phyloP scores from a whole-genome alignment of 306 rosid species.

The Lathyrus sativus region DNA sequence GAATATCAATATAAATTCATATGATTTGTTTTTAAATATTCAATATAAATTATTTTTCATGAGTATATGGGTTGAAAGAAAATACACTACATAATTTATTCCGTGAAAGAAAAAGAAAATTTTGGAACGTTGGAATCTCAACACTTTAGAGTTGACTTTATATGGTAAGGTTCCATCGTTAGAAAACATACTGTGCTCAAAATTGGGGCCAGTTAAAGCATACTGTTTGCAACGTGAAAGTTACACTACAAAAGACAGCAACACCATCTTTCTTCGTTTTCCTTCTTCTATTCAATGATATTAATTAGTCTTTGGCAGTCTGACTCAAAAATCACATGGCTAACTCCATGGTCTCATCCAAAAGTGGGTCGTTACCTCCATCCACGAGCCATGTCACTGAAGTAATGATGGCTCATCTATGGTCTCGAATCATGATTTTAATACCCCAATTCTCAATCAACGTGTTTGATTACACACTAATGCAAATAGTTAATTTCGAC shows the following conservation, averaged over 20 bases:
- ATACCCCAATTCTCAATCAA: too few relatives aligned
- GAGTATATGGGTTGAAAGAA: background rate
- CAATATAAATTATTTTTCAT: background rate
- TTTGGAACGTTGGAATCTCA: constrained; percentile 37
- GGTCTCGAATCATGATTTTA: too few relatives aligned
- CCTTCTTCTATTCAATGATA: too few relatives aligned
- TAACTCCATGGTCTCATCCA: too few relatives aligned
- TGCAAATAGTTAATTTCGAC: too few relatives aligned
- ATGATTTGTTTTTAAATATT: background rate
- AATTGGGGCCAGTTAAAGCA: background rate
- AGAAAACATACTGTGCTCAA: constrained; percentile 13
- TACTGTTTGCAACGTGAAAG: background rate
- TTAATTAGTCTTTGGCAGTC: too few relatives aligned
- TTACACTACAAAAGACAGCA: background rate
- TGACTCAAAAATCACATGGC: too few relatives aligned
- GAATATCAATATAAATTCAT: background rate
- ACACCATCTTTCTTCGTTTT: too few relatives aligned
- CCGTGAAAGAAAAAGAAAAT: background rate
- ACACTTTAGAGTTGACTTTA: constrained; percentile 31
- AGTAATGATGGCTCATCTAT: too few relatives aligned
- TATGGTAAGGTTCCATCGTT: constrained; percentile 26
- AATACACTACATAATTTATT: background rate
- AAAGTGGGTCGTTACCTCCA: too few relatives aligned
- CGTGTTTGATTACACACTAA: too few relatives aligned
- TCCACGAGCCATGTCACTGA: too few relatives aligned